Conservation (phyloP, 495 filamentous ascomycete species). For the Geoglossum glabrum region DNA sequence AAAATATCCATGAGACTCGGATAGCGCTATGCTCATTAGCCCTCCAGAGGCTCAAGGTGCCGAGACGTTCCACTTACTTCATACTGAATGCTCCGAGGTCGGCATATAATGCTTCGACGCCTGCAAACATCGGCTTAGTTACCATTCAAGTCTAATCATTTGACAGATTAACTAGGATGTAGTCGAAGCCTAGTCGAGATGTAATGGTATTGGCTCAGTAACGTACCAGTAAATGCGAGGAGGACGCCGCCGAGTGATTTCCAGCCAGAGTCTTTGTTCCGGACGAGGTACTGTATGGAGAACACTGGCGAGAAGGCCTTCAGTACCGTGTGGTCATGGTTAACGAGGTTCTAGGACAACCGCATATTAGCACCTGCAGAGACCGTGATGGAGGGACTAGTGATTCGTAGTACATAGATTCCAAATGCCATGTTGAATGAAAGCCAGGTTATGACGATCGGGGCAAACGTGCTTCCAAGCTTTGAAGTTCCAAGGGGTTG, state of each 20-base stretch:
- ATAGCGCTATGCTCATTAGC: constrained; percentile 24
- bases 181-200: not conserved
- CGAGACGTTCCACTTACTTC: constrained; percentile 9
- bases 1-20: constrained; percentile 43
- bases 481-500: constrained; percentile 53
- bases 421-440: constrained; percentile 44
- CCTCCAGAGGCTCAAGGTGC: not conserved
- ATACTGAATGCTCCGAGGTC: constrained; percentile 49
- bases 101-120: constrained; percentile 52
- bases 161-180: no score
- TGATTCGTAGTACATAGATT: constrained; percentile 30
- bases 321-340: constrained; percentile 43
- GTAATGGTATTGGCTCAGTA: not conserved
- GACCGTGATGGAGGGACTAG: not conserved
- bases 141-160: not conserved
- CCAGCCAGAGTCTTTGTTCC: constrained; percentile 45
- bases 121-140: not conserved
- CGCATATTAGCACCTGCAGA: not conserved
- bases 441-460: constrained; percentile 57
- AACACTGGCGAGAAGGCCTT: constrained; percentile 50
- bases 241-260: constrained; percentile 45
- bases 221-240: constrained; percentile 43
- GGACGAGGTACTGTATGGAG: constrained; percentile 37
- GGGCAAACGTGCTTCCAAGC: constrained; percentile 43
- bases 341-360: constrained; percentile 27